Evolutionary conservation across 1,284 basidiomycete species (phyloP).

Genomic region (Macrocystidia cucumis): DNA sequence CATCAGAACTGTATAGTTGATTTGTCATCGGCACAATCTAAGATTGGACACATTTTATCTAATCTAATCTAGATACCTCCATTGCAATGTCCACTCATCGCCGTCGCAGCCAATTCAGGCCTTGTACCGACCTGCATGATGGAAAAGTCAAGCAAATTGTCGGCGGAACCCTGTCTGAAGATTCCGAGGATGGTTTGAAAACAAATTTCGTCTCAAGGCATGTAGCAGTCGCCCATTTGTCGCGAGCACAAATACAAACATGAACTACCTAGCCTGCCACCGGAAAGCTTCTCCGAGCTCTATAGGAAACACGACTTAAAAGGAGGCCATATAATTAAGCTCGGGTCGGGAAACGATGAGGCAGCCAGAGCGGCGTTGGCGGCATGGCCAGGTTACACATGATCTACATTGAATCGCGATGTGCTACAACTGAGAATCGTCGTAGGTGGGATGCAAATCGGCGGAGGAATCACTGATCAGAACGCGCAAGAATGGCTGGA

Average conservation of each 20-base stretch:
- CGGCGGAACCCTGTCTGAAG: slow-evolving; percentile 82
- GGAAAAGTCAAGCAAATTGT: slow-evolving; percentile 98
- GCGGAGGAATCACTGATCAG: slow-evolving; percentile 81
- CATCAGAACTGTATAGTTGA: slow-evolving; percentile 30
- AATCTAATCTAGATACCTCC: slow-evolving; percentile 11
- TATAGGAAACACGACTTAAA: slow-evolving; percentile 66
- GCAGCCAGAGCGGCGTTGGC: slow-evolving; percentile 79
- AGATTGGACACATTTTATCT: slow-evolving; percentile 14
- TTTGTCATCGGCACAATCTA: slow-evolving; percentile 23
- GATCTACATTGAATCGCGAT: not conserved
- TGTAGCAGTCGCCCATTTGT: slow-evolving; percentile 19
- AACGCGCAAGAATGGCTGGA: slow-evolving; percentile 88
- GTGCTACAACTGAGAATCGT: slow-evolving; percentile 4
- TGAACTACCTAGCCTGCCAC: slow-evolving; percentile 53
- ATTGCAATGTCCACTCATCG: too few relatives aligned
- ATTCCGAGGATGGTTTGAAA: slow-evolving; percentile 54
- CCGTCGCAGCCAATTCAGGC: slow-evolving; percentile 62
- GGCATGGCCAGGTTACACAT: slow-evolving; percentile 70
- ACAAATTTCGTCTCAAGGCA: slow-evolving; percentile 94
- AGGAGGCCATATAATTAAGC: slow-evolving; percentile 96
- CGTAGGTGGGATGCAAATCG: slow-evolving; percentile 82
- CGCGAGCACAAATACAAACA: not conserved
- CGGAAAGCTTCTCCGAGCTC: slow-evolving; percentile 76
- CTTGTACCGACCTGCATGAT: slow-evolving; percentile 95
- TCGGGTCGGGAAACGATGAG: slow-evolving; percentile 84